Base-by-base conservation (phyloP, 371 early-diverging fungal species). In the Mortierella sp. region DNA sequence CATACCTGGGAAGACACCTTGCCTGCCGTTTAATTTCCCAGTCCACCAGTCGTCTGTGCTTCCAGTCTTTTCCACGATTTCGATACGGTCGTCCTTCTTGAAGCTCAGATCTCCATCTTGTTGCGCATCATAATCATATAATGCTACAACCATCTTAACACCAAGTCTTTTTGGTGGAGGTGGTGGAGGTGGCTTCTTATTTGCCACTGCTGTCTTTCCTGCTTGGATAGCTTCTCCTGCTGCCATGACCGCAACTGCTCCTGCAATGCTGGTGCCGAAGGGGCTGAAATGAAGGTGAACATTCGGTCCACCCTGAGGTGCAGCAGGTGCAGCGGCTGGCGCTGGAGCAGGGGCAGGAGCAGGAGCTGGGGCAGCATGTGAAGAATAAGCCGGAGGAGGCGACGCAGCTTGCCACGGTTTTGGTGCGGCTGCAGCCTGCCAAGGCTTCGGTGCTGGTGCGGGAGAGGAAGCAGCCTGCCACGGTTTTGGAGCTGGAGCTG, bases 1-100 rank as follows among this genome's bases (percentile, higher is more conserved):
- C 49, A 37, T 72, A 75, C 80, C 94, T 66, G 94, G 94, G 83
- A 94, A 94, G 26, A 91, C 84, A 51, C 94, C 94, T 24, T 84
- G 84, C 47, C 37, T 49, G 45, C 93, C 93, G 68, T 90, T 88
- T 28, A 92, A 68, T 37, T 83, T 83, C 14, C 94, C 94, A 3
- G 90, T 91, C 94, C 94, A 94, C 95, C 95, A 94, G 69, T 93
- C 94, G 58, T 94, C 88, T 6, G 78, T 66, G 62, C 87, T 88
- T 12, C 65, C 78, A 4, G 93, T 91, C 35, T 88, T 84, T 70
- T 90, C 84, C 28, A 93, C 58, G 10, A 94, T 66, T 77, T 93
- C 90, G 64, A 94, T 93, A 24, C 83, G 77, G 68, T 94, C 94
- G 73, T 90, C 91, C 73, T 88, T 89, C 22, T 73, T 75, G 73